Evolutionary conservation across 371 early-diverging fungal species (phyloP), one percentile per base, ranked within the genome.

Genomic region (Blakeslea trispora): DNA sequence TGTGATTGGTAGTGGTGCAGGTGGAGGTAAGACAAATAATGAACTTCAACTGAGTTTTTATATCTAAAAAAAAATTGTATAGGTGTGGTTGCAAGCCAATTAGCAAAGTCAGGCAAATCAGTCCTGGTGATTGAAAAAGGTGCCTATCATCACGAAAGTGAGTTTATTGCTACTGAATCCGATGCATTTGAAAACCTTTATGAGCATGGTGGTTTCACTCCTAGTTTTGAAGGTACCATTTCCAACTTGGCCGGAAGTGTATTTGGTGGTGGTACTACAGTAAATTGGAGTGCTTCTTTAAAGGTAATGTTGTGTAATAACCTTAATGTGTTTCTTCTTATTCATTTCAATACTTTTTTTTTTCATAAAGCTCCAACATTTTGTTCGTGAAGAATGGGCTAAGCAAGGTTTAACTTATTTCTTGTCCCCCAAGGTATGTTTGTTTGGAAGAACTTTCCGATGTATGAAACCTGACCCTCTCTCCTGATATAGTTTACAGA

Each of bases 331-430:
- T 43, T 52, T 28, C 19, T 18, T 21, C 28, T 28, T 3, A 28
- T 28, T 37, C 11, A 10, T n/a, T 28, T 32, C 5, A 8, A n/a
- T n/a, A n/a, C n/a, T n/a, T n/a, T n/a, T n/a, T n/a, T n/a, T n/a
- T n/a, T 41, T 45, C 7, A 28, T 28, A 6, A 61, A 81, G 69
- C 75, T 74, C 9, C 89, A 85, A 46, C 66, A 84, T 55, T 77
- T 67, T 61, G 78, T 86, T 24, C 84, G 91, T 11, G 79, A 85
- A 61, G 91, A 91, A 59, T 91, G 92, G 92, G 83, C 87, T 9
- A 77, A 78, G 28, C 60, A 74, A 55, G 85, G 88, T 5, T 69
- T 91, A 1, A 55, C 76, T 42, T 66, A 83, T 54, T 88, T 90
- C 55, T 37, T 59, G 2, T 73, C 86, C 4, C 70, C 76, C 28